Conservation (phyloP, 495 filamentous ascomycete species). For the Tuber umbilicatum region DNA sequence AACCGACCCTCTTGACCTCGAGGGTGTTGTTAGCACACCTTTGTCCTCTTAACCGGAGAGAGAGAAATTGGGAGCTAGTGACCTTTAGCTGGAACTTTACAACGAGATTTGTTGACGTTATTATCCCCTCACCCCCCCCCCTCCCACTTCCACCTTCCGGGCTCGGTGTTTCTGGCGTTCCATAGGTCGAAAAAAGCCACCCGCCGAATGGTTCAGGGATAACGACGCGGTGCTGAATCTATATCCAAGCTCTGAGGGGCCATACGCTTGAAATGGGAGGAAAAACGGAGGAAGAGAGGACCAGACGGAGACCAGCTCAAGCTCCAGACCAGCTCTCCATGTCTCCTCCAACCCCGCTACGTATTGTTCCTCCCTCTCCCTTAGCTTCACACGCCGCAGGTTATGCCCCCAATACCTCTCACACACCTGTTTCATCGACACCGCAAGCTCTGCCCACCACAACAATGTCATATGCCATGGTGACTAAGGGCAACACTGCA, state of each 20-base stretch:
- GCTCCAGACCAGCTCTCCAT: slow-evolving; percentile 3
- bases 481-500: slow-evolving; percentile 5
- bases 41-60: background rate
- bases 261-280: slow-evolving; percentile 4
- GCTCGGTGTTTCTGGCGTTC: background rate
- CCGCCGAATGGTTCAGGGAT: background rate
- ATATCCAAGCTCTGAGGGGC: background rate
- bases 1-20: background rate
- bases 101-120: background rate
- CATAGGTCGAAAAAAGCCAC: background rate
- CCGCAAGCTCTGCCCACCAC: slow-evolving; percentile 12
- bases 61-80: background rate
- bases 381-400: slow-evolving; percentile 20
- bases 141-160: background rate
- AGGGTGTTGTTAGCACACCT: background rate
- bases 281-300: slow-evolving; percentile 2
- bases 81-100: background rate
- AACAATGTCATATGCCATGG: slow-evolving; percentile 37
- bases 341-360: slow-evolving; percentile 13
- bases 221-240: background rate
- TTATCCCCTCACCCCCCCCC: background rate
- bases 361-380: slow-evolving; percentile 20
- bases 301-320: background rate
- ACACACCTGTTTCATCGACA: slow-evolving; percentile 7
- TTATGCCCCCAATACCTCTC: slow-evolving; percentile 14